A percentile compares a stretch with the other conserved stretches of the same genome.
Conservation (phyloP, 1,139 yeast genomes). For the Arxiozyma heterogenica region DNA sequence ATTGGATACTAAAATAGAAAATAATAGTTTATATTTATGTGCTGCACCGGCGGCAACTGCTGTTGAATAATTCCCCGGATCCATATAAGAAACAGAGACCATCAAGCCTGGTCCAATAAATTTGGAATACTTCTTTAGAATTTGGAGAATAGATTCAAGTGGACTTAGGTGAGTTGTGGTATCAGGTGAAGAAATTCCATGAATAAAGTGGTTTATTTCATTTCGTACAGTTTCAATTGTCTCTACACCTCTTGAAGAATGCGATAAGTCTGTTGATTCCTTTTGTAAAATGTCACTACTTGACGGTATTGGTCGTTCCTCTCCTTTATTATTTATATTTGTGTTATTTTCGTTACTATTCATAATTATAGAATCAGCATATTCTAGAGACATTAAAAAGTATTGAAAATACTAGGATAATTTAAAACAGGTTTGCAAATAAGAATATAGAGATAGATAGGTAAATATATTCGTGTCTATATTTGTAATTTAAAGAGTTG, state of each 20-base stretch:
- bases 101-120: constrained; percentile 76
- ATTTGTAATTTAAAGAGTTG: too few relatives aligned
- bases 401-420: background rate
- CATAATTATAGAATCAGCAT: background rate
- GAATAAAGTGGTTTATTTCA: background rate
- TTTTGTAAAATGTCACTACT: background rate
- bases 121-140: constrained; percentile 39
- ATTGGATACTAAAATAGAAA: constrained; percentile 56
- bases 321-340: background rate
- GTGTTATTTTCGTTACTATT: too few relatives aligned
- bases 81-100: constrained; percentile 73
- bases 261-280: background rate
- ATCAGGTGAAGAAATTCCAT: background rate
- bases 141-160: background rate
- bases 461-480: too few relatives aligned
- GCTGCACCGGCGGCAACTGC: constrained; percentile 74
- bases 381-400: background rate
- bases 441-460: too few relatives aligned
- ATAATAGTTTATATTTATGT: constrained; percentile 54
- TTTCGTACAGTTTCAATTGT: background rate
- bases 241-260: background rate
- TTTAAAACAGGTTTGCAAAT: too few relatives aligned
- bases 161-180: background rate
- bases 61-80: constrained; percentile 75
- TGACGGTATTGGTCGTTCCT: background rate